These are phyloP conservation scores for Diplodia corticola DNA, from an alignment of 2,329 filamentous ascomycete species.

Conservation along the genomic window DNA sequence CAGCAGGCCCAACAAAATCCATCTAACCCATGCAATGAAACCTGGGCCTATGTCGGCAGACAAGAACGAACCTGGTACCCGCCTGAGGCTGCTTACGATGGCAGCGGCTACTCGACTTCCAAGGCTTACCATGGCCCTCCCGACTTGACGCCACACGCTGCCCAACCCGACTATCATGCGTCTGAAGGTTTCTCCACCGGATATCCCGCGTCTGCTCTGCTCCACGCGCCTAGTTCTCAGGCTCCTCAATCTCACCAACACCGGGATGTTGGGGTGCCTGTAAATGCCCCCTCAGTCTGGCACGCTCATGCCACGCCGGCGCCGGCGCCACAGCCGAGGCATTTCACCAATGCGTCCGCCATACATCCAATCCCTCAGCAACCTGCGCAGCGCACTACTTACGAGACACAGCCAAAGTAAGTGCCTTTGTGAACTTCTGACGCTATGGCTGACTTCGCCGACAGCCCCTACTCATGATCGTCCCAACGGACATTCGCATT, in stretches of 20 bases:
- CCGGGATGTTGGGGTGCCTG: neutral
- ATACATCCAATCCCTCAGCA: neutral
- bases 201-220: neutral
- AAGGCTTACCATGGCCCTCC: neutral
- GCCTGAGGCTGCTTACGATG: conserved; percentile 4
- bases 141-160: neutral
- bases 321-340: neutral
- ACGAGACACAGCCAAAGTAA: neutral
- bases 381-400: neutral
- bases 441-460: neutral
- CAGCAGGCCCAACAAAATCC: neutral
- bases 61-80: conserved; percentile 1
- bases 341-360: neutral
- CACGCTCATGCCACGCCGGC: neutral
- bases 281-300: neutral
- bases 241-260: neutral
- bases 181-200: neutral
- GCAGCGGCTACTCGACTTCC: neutral
- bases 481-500: neutral
- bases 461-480: neutral
- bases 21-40: neutral
- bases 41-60: neutral
- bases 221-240: neutral
- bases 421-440: neutral
- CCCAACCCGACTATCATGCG: neutral